phyloP scores from a whole-genome alignment of 345 rosid species.

The Gynandropsis gynandra region DNA sequence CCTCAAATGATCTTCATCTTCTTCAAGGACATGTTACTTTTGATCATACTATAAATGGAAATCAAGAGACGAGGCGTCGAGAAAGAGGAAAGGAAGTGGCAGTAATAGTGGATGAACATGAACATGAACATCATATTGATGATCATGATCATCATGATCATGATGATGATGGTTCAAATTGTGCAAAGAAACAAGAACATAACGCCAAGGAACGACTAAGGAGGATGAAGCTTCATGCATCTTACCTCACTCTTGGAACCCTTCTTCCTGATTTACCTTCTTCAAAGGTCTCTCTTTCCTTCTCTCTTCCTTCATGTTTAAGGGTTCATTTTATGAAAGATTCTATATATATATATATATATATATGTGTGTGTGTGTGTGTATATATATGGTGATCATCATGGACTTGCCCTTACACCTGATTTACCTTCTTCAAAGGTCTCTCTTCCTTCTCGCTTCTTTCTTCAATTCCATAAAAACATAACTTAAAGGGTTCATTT shows the following conservation, averaged over 20 bases:
- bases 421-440: slow-evolving; percentile 29
- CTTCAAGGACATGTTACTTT: too few species aligned
- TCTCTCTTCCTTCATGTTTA: neutral
- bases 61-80: neutral
- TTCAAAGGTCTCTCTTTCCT: slow-evolving; percentile 19
- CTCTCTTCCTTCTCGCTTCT: neutral
- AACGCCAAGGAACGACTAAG: slow-evolving; percentile 30
- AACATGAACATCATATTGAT: slow-evolving; percentile 1
- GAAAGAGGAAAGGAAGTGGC: slow-evolving; percentile 16
- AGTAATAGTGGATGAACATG: neutral
- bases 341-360: too few species aligned
- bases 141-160: neutral
- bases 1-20: too few species aligned
- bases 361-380: too few species aligned
- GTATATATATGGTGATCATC: too few species aligned
- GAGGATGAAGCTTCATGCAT: slow-evolving; percentile 29
- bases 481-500: too few species aligned
- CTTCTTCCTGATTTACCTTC: slow-evolving; percentile 29
- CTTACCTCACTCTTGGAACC: slow-evolving; percentile 30
- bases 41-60: too few species aligned
- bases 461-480: too few species aligned
- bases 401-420: slow-evolving; percentile 32
- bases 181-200: slow-evolving; percentile 27
- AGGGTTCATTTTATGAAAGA: too few species aligned
- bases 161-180: slow-evolving; percentile 15